phyloP scores from a whole-genome alignment of 202 grass and related monocot genomes.

The Brachypodium distachyon region DNA sequence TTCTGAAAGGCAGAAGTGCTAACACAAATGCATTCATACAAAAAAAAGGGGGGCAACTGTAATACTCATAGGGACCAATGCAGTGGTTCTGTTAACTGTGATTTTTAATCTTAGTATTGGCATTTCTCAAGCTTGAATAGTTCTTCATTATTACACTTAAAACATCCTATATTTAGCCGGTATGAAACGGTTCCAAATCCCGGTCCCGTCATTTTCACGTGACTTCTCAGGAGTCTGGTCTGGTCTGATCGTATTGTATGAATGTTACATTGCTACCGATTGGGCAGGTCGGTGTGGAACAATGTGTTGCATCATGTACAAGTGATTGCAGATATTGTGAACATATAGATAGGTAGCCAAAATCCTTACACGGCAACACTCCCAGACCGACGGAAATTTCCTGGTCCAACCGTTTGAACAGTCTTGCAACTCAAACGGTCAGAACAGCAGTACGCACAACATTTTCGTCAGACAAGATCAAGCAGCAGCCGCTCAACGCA shows the following conservation, averaged over 20 bases:
- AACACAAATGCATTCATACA: background rate
- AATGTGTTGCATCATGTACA: background rate
- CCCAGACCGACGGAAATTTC: background rate
- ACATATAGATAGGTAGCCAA: background rate
- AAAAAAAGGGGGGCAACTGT: background rate
- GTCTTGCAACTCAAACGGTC: background rate
- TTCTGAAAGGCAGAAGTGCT: background rate
- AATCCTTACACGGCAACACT: background rate
- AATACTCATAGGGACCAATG: background rate
- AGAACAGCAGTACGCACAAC: background rate
- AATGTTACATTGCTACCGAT: background rate
- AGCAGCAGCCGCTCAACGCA: background rate
- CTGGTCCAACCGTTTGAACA: background rate
- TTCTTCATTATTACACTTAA: background rate
- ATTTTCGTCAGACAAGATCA: background rate
- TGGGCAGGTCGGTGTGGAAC: background rate
- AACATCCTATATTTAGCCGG: background rate
- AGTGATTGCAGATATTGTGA: background rate
- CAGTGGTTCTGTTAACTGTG: background rate
- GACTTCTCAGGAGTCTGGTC: background rate
- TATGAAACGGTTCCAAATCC: background rate
- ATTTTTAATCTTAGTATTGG: background rate
- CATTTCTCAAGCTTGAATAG: background rate
- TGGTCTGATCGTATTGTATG: background rate
- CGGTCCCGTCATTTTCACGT: background rate